Percentiles rank a stretch among this genome's conserved stretches.
phyloP scores from a whole-genome alignment of 176 grass and related monocot species.

The Stipa capillata region DNA sequence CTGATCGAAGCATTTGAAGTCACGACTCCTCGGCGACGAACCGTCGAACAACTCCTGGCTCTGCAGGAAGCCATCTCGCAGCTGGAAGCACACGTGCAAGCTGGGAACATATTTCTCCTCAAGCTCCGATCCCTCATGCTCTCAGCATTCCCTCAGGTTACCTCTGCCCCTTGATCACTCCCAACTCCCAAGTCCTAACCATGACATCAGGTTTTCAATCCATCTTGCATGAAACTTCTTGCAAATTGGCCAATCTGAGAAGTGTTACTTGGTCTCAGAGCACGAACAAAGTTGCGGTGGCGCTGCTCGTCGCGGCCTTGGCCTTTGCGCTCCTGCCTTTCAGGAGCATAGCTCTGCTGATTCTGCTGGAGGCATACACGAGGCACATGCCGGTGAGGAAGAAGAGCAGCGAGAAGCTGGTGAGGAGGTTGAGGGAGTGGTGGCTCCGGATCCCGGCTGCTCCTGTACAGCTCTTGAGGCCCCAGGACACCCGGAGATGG shows the following conservation, averaged over 20 bases:
- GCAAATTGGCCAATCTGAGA: neutral
- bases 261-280: slow-evolving; percentile 35
- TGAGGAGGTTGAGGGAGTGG: slow-evolving; percentile 78
- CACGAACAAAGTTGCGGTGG: slow-evolving; percentile 46
- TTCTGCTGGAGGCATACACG: slow-evolving; percentile 75
- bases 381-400: slow-evolving; percentile 82
- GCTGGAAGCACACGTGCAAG: slow-evolving; percentile 61
- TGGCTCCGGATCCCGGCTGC: slow-evolving; percentile 82
- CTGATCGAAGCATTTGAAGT: slow-evolving; percentile 62
- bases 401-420: slow-evolving; percentile 79
- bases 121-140: slow-evolving; percentile 84
- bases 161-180: neutral
- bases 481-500: slow-evolving; percentile 35
- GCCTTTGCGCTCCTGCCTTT: slow-evolving; percentile 42
- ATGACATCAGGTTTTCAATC: neutral
- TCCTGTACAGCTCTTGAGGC: slow-evolving; percentile 55
- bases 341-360: slow-evolving; percentile 34
- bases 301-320: slow-evolving; percentile 27
- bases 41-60: slow-evolving; percentile 63
- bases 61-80: slow-evolving; percentile 78
- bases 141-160: slow-evolving; percentile 77
- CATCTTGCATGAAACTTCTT: neutral
- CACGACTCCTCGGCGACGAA: slow-evolving; percentile 40
- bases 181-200: neutral
- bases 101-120: slow-evolving; percentile 78